Percentiles rank a stretch among this genome's conserved stretches.
phyloP scores from a whole-genome alignment of 192 early-diverging fungal genomes.

The Coemansia sp. region DNA sequence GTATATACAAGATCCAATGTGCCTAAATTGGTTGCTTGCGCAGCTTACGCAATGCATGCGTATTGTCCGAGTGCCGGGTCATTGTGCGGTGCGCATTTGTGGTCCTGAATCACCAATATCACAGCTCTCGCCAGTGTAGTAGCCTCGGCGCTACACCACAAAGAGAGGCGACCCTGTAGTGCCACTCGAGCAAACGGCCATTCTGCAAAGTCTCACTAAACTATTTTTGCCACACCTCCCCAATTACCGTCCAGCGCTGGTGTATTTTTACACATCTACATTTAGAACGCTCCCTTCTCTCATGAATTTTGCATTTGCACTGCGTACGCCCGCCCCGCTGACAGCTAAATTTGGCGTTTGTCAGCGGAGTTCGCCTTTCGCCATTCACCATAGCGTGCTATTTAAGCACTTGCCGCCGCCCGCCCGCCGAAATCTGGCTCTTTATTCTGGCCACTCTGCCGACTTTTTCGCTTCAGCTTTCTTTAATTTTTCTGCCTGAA shows the following conservation, averaged over 20 bases:
- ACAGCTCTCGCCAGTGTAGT: neutral
- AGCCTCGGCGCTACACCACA: neutral
- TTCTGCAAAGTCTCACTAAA: neutral
- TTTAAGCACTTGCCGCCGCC: slow-evolving; percentile 1
- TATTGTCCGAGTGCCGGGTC: neutral
- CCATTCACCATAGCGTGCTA: neutral
- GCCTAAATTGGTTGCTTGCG: slow-evolving; percentile 7
- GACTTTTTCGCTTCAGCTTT: slow-evolving; percentile 6
- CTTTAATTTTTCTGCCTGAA: neutral
- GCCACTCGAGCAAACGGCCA: neutral
- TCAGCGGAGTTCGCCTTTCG: slow-evolving; percentile 1
- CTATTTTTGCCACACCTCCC: slow-evolving; percentile 1
- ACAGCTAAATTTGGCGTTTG: neutral
- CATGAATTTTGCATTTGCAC: slow-evolving; percentile 8
- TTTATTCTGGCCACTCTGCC: slow-evolving; percentile 5
- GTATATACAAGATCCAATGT: slow-evolving; percentile 3
- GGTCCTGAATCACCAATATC: slow-evolving; percentile 2
- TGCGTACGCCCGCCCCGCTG: neutral
- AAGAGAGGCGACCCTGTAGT: neutral
- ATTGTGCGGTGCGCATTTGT: neutral
- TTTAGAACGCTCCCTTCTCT: slow-evolving; percentile 13
- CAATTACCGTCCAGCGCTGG: neutral
- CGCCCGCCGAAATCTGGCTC: neutral
- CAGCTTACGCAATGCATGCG: neutral
- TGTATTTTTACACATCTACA: slow-evolving; percentile 30